phyloP scores from a whole-genome alignment of 2,329 filamentous ascomycete genomes.

The Aspergillus arachidicola region DNA sequence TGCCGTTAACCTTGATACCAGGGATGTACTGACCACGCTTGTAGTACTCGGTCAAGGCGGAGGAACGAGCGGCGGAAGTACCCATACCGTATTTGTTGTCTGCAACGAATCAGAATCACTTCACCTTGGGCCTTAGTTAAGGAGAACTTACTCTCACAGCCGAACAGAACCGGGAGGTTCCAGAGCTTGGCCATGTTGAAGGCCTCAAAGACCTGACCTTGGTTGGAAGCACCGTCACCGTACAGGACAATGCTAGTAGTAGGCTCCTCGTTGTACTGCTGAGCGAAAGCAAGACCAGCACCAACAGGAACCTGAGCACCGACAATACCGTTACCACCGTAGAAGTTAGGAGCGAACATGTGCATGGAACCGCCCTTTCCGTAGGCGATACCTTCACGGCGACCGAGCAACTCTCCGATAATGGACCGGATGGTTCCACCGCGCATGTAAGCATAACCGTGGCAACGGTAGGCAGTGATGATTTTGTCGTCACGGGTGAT shows the following conservation, averaged over 20 bases:
- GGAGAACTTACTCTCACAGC: slow-evolving; percentile 84
- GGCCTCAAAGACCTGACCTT: slow-evolving; percentile 98
- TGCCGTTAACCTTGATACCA: slow-evolving; percentile 98
- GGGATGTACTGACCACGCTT: slow-evolving; percentile 99
- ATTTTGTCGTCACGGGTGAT: slow-evolving; percentile 89
- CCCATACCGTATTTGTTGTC: slow-evolving; percentile 99
- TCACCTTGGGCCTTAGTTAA: neutral
- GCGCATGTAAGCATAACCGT: slow-evolving; percentile 97
- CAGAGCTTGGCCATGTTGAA: slow-evolving; percentile 99
- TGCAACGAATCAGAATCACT: slow-evolving; percentile 40
- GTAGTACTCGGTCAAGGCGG: slow-evolving; percentile 98
- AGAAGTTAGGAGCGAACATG: slow-evolving; percentile 99
- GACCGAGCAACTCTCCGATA: slow-evolving; percentile 92
- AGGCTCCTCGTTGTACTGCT: slow-evolving; percentile 88
- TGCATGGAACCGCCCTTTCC: slow-evolving; percentile 99
- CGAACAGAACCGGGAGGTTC: slow-evolving; percentile 93
- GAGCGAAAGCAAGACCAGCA: slow-evolving; percentile 92
- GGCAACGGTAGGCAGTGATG: slow-evolving; percentile 98
- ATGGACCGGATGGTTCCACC: slow-evolving; percentile 87
- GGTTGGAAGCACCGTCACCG: slow-evolving; percentile 97
- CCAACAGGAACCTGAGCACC: slow-evolving; percentile 97
- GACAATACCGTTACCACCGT: slow-evolving; percentile 98
- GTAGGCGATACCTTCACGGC: slow-evolving; percentile 94
- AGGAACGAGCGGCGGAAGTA: slow-evolving; percentile 89
- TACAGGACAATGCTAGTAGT: slow-evolving; percentile 89